phyloP scores from a whole-genome alignment of 2,329 filamentous ascomycete species.

The Colletotrichum sansevieriae region DNA sequence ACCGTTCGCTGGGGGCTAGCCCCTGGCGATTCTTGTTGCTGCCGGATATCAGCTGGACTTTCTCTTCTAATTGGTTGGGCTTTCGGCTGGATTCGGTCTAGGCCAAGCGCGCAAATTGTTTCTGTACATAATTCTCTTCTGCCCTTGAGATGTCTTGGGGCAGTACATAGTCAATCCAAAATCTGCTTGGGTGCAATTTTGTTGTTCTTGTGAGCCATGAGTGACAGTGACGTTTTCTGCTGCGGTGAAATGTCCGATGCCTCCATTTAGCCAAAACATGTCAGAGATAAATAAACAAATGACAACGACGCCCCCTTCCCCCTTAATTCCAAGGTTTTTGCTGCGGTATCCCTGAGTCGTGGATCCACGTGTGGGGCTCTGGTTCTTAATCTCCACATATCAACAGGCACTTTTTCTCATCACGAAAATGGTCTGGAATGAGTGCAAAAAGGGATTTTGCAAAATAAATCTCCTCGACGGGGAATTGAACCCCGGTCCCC shows the following conservation, averaged over 20 bases:
- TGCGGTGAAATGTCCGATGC: background rate
- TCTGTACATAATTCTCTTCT: slow-evolving; percentile 31
- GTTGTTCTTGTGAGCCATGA: background rate
- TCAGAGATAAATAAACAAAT: slow-evolving; percentile 10
- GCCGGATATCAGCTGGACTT: slow-evolving; percentile 11
- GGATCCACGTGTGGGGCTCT: background rate
- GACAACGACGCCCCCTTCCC: background rate
- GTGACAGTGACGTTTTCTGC: background rate
- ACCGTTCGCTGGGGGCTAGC: background rate
- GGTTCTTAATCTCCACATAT: background rate
- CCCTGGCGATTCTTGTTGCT: background rate
- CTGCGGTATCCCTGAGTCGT: background rate
- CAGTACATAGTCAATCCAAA: slow-evolving; percentile 19
- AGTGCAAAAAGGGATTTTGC: background rate
- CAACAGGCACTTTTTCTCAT: background rate
- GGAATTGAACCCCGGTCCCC: slow-evolving; percentile 42
- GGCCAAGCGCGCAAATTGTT: slow-evolving; percentile 14
- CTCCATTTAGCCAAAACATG: background rate
- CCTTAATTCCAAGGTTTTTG: background rate
- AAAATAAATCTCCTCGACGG: slow-evolving; percentile 33
- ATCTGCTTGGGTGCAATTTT: slow-evolving; percentile 12
- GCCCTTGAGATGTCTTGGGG: background rate
- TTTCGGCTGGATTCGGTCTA: background rate
- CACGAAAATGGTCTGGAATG: no score
- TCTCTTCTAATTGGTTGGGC: slow-evolving; percentile 5